These are phyloP conservation scores for Alternaria tenuissima DNA, from an alignment of 2,329 filamentous ascomycete genomes.

Conservation along the genomic window DNA sequence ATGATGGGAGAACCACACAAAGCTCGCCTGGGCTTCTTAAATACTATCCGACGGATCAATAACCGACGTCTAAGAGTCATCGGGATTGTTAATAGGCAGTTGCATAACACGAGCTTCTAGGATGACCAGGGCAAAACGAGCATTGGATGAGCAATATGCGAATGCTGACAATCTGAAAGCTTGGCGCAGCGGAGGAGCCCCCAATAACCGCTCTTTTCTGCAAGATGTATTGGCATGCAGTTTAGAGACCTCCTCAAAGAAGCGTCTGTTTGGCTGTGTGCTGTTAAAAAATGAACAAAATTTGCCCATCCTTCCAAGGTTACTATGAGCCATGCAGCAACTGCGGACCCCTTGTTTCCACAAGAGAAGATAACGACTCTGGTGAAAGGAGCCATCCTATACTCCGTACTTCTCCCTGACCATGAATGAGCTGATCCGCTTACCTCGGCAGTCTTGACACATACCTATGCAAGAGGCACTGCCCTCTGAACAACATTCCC, in stretches of 20 bases:
- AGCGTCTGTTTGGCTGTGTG: background rate
- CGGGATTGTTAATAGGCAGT: background rate
- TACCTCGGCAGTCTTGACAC: background rate
- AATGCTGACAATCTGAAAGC: background rate
- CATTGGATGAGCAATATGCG: background rate
- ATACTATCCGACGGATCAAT: background rate
- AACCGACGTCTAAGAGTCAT: background rate
- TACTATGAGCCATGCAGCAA: background rate
- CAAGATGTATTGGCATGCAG: background rate
- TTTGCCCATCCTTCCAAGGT: background rate
- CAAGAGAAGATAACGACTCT: background rate
- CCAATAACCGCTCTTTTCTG: background rate
- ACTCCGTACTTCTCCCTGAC: background rate
- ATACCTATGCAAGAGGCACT: background rate
- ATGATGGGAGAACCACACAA: background rate
- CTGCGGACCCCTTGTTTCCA: background rate
- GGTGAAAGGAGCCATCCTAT: background rate
- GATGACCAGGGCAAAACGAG: background rate
- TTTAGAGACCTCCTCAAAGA: background rate
- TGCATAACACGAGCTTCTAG: background rate
- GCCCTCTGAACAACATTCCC: background rate
- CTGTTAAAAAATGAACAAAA: background rate
- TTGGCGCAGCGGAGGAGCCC: background rate
- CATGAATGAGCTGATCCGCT: background rate
- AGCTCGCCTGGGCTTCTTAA: background rate